Base-by-base conservation (phyloP, 768 basidiomycete species). In the Kwoniella botswanensis region DNA sequence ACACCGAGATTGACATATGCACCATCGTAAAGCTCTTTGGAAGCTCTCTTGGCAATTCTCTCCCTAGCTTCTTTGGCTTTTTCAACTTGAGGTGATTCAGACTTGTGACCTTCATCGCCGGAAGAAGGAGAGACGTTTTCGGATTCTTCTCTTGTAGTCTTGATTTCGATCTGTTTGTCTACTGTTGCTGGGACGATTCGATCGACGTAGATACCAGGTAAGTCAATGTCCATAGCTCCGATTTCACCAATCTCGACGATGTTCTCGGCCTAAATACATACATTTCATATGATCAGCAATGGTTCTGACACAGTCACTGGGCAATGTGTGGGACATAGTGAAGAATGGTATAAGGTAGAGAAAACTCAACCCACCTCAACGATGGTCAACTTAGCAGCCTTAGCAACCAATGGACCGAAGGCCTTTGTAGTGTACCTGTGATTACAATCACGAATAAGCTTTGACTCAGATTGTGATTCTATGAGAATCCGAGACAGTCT, bases 1-100 rank as follows among this genome's bases (percentile, higher is more conserved):
- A 85, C 82, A 29, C 85, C 85, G 29, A 85, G 72, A 73, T 85
- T 85, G 70, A 83, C 83, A 71, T 84, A 84, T 55, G 65, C 68
- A 11, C 82, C 82, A 70, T 83, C 78, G 66, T 81, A 78, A 57
- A 83, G 70, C 72, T 83, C 82, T 71, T 74, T 71, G 1, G 79
- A 78, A 18, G 81, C 81, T 44, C 81, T 71, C 67, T 75, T 77
- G 18, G 78, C 81, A 35, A 82, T 82, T 66, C 70, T 75, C 71
- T 76, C 56, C 68, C 60, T 9, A 22, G 55, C 56, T 46, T 54
- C 63, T 41, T 64, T 64, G 42, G 62, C 63, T n/a, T 57, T 46
- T n/a, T 42, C 64, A 9, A 66, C 26, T 41, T 60, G 52, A 65
- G 50, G 54, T 2, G 61, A 46, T 15, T 71, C 57, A n/a, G 55